Base-by-base conservation (phyloP, 805 yeast species). In the Suhomyces sp. region DNA sequence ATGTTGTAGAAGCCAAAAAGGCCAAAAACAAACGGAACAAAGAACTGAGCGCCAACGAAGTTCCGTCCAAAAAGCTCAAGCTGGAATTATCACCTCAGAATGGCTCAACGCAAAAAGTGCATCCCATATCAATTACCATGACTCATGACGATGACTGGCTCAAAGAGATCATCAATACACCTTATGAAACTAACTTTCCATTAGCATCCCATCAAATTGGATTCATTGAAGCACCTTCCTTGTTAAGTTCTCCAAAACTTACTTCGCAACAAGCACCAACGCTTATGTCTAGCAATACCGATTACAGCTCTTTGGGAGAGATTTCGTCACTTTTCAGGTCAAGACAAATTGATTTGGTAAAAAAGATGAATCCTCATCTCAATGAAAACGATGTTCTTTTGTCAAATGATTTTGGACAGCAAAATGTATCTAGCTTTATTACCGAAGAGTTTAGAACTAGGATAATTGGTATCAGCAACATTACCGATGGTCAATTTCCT, bases 401-500 rank as follows among this genome's bases (percentile, higher is more conserved):
- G 1, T 12, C 47, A 7, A 29, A 15, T 3, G 26, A 53, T 6
- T 51, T 51, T 50, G 57, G 52, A 22, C 31, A 46, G 6, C 33
- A 53, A 23, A 54, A 54, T 12, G 44, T 54, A n/a, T 53, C 46
- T 44, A 53, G 49, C 23, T 57, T 53, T 38, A 57, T 57, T 33
- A 51, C 46, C n/a, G 57, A 79, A 47, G 79, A 77, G 41, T 72
- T 86, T 38, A 73, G 92, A 51, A 56, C 66, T 13, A 72, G 77
- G 44, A 87, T 88, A 42, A 73, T 88, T 23, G 63, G 60, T 27
- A 70, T 74, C 29, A 83, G 86, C 64, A 78, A 81, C 56, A 68
- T 88, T 53, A 67, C 76, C 24, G 79, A 81, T 19, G 70, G 78
- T 13, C 85, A 87, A 59, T 86, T 91, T 59, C 97, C 97, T 0